Conservation (phyloP, 1,284 basidiomycete genomes). For the Heterobasidion irregulare region DNA sequence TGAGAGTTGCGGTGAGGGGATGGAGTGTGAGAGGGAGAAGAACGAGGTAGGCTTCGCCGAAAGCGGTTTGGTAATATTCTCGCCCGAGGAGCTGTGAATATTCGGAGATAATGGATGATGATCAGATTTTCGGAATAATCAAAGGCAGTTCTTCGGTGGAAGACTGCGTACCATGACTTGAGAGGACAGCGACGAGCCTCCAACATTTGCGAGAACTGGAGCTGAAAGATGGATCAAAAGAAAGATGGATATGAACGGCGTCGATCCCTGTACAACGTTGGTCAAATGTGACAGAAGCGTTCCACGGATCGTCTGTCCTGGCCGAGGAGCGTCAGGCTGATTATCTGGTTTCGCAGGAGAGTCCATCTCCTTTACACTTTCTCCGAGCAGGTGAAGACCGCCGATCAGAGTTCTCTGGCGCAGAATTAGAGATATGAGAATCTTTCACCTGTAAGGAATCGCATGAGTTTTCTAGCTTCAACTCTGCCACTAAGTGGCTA, state of each 20-base stretch:
- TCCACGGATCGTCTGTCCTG: constrained; percentile 2
- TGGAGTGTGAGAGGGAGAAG: constrained; percentile 53
- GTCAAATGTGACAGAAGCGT: constrained; percentile 23
- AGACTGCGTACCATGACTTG: constrained; percentile 49
- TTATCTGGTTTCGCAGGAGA: not conserved
- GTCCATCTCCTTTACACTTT: not conserved
- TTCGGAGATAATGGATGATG: not conserved
- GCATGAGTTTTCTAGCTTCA: no score
- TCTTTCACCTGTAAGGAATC: no score
- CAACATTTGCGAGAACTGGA: constrained; percentile 55
- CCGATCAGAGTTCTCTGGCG: no score
- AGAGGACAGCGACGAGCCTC: constrained; percentile 57
- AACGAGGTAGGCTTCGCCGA: constrained; percentile 57
- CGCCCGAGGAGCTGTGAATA: constrained; percentile 55
- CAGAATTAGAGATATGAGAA: no score
- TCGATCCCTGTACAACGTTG: constrained; percentile 41
- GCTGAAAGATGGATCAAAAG: constrained; percentile 62
- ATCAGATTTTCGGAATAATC: not conserved
- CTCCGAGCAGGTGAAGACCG: no score
- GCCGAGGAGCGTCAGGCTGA: not conserved
- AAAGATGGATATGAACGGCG: constrained; percentile 58
- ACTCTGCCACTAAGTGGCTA: no score
- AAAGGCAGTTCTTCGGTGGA: constrained; percentile 9
- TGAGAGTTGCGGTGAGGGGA: constrained; percentile 41
- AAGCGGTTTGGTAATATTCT: constrained; percentile 68